Percentiles rank a stretch among this genome's conserved stretches.
Conservation (phyloP, 2,329 filamentous ascomycete species). For the Sporothrix phasma region DNA sequence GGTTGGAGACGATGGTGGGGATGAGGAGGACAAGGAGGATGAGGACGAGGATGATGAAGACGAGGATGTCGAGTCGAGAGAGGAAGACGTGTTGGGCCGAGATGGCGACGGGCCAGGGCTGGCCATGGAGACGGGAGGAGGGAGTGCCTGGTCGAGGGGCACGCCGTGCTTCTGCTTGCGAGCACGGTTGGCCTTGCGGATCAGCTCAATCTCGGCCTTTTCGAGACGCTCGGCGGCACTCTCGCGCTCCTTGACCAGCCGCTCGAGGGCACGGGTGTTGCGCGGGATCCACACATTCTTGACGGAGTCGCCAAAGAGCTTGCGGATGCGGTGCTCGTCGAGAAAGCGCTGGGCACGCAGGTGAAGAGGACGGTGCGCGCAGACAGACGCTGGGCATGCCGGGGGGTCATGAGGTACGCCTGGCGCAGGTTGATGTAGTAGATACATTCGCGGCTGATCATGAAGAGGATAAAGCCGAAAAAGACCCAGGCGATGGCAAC, state of each 20-base stretch:
- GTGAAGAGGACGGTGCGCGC: slow-evolving; percentile 90
- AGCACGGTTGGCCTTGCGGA: slow-evolving; percentile 60
- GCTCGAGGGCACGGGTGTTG: slow-evolving; percentile 62
- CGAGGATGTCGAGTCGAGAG: neutral
- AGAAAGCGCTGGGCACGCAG: slow-evolving; percentile 70
- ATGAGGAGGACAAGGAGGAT: neutral
- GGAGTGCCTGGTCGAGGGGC: neutral
- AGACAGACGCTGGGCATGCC: slow-evolving; percentile 75
- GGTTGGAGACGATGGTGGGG: neutral
- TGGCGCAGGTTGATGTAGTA: slow-evolving; percentile 92
- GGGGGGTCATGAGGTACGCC: slow-evolving; percentile 78
- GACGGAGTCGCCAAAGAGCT: slow-evolving; percentile 69
- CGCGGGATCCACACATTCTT: slow-evolving; percentile 76
- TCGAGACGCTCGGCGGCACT: slow-evolving; percentile 69
- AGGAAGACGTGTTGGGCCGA: neutral
- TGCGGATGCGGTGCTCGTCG: slow-evolving; percentile 59
- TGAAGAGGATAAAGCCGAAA: slow-evolving; percentile 80
- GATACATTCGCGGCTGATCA: slow-evolving; percentile 79
- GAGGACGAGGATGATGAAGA: slow-evolving; percentile 3
- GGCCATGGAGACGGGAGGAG: slow-evolving; percentile 15
- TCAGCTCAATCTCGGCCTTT: slow-evolving; percentile 69
- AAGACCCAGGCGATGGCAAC: slow-evolving; percentile 72
- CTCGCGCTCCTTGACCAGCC: slow-evolving; percentile 68
- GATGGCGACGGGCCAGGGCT: neutral
- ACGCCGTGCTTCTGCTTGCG: slow-evolving; percentile 38